Conservation (phyloP, 148 eudicot species). For the Beta vulgaris region DNA sequence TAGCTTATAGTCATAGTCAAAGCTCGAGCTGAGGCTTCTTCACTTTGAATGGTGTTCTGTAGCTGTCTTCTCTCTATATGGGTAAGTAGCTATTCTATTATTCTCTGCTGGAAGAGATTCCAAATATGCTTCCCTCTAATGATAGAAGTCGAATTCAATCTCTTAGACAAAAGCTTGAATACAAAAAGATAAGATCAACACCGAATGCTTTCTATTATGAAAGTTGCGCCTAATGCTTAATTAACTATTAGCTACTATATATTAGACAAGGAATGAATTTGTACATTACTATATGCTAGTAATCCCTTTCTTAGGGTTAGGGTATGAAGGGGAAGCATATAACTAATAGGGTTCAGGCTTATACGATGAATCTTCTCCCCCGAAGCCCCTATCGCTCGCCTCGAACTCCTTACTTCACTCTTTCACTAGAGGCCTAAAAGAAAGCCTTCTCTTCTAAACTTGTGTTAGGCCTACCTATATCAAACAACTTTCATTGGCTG, state of each 20-base stretch:
- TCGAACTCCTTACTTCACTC: not conserved
- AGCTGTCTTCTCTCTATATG: no score
- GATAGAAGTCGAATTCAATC: not conserved
- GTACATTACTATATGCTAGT: no score
- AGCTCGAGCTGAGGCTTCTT: no score
- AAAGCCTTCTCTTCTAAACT: not conserved
- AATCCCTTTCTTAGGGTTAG: not conserved
- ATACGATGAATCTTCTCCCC: not conserved
- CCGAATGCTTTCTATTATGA: not conserved
- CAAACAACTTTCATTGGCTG: no score
- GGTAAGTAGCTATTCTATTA: no score
- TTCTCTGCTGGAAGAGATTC: not conserved
- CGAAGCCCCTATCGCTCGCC: not conserved
- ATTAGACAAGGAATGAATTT: no score
- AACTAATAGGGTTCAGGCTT: not conserved
- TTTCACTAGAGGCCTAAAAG: not conserved
- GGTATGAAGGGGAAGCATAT: not conserved
- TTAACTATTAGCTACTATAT: no score
- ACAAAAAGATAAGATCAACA: not conserved
- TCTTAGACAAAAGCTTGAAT: not conserved
- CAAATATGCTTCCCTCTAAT: not conserved
- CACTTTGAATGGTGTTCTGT: no score
- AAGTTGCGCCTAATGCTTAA: not conserved
- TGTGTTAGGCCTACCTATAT: not conserved
- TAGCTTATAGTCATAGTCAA: no score